A percentile compares a stretch with the other conserved stretches of the same genome.
phyloP scores from a whole-genome alignment of 805 yeast genomes.

The Candida broadrunensis region DNA sequence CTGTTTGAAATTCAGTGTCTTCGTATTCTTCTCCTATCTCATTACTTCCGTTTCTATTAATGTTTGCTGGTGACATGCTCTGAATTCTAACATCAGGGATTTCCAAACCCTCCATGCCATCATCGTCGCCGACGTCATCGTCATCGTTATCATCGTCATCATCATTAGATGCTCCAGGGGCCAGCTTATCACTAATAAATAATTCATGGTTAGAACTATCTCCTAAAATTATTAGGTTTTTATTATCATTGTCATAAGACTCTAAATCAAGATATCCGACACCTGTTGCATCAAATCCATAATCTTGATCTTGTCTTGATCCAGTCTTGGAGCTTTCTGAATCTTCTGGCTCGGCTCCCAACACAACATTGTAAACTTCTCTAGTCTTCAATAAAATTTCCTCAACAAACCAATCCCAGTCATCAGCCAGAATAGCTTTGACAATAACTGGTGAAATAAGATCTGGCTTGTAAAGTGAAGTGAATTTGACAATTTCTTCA shows the following conservation, averaged over 20 bases:
- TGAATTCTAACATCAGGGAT: not conserved
- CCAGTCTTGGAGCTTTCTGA: slow-evolving; percentile 9
- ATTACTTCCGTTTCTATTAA: slow-evolving; percentile 3
- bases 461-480: slow-evolving; percentile 58
- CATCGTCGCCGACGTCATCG: slow-evolving; percentile 17
- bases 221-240: slow-evolving; percentile 30
- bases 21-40: slow-evolving; percentile 14
- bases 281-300: slow-evolving; percentile 30
- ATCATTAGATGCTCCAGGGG: slow-evolving; percentile 2
- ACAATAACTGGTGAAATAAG: slow-evolving; percentile 53
- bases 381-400: slow-evolving; percentile 49
- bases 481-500: slow-evolving; percentile 92
- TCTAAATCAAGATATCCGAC: slow-evolving; percentile 39
- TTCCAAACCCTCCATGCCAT: not conserved
- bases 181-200: slow-evolving; percentile 20
- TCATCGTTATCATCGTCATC: slow-evolving; percentile 11
- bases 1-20: slow-evolving; percentile 17
- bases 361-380: slow-evolving; percentile 54
- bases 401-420: slow-evolving; percentile 52
- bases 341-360: slow-evolving; percentile 44
- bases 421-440: slow-evolving; percentile 44
- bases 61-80: not conserved
- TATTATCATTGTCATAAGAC: slow-evolving; percentile 23
- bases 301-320: slow-evolving; percentile 2
- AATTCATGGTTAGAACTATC: slow-evolving; percentile 32